Conservation (phyloP, 1,284 basidiomycete genomes). For the Psilocybe mexicana region DNA sequence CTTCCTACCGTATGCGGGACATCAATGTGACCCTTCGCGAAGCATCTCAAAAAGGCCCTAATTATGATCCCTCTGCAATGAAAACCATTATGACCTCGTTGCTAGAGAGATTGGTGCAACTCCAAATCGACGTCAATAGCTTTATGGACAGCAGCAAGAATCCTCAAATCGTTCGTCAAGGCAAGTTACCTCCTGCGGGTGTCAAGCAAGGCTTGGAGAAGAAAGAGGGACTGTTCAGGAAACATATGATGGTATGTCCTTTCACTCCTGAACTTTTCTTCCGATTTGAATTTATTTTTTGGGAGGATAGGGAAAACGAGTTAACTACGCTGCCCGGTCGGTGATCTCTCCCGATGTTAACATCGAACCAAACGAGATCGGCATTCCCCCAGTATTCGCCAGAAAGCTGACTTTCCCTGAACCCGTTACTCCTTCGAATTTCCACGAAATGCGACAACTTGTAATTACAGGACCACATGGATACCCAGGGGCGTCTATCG, state of each 20-base stretch:
- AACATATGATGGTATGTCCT: slow-evolving; percentile 93
- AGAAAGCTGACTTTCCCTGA: slow-evolving; percentile 97
- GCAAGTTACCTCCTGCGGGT: slow-evolving; percentile 91
- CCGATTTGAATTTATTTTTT: background rate
- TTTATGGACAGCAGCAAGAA: slow-evolving; percentile 99
- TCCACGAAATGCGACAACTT: slow-evolving; percentile 85
- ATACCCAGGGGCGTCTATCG: slow-evolving; percentile 93
- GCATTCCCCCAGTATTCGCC: slow-evolving; percentile 97
- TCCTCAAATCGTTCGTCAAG: slow-evolving; percentile 81
- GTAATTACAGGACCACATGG: slow-evolving; percentile 91
- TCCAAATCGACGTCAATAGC: slow-evolving; percentile 95
- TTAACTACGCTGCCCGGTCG: slow-evolving; percentile 98
- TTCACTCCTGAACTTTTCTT: slow-evolving; percentile 3
- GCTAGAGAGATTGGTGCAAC: slow-evolving; percentile 82
- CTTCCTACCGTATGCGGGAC: slow-evolving; percentile 81
- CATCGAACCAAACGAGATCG: slow-evolving; percentile 99
- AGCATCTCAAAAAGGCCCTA: slow-evolving; percentile 59
- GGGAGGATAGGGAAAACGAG: slow-evolving; percentile 86
- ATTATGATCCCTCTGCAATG: slow-evolving; percentile 56
- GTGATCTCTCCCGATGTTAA: slow-evolving; percentile 99
- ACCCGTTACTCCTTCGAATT: slow-evolving; percentile 92
- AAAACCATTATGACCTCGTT: slow-evolving; percentile 69
- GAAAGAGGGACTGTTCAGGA: slow-evolving; percentile 98
- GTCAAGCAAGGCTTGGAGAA: slow-evolving; percentile 98
- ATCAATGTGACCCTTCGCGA: slow-evolving; percentile 69